Conservation (phyloP, 257 asterid species). For the Solanum gandarillasii region DNA sequence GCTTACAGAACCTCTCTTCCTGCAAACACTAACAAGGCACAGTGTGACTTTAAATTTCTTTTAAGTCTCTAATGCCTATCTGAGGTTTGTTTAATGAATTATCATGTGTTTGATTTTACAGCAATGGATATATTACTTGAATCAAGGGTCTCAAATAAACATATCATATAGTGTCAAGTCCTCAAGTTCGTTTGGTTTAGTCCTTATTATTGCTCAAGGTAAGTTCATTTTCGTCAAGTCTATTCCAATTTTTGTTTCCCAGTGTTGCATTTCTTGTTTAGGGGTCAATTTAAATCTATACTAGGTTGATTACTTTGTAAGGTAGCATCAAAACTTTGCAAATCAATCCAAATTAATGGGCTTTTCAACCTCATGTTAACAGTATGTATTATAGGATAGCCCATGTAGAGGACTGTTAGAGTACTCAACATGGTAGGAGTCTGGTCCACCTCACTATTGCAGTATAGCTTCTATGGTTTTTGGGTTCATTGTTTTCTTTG, state of each 20-base stretch:
- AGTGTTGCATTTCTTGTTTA: not conserved
- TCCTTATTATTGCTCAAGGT: slow-evolving; percentile 69
- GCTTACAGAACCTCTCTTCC: slow-evolving; percentile 39
- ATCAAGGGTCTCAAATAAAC: slow-evolving; percentile 64
- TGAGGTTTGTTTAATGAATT: not conserved
- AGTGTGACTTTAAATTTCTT: slow-evolving; percentile 3
- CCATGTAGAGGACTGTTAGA: not conserved
- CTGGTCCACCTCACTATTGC: not conserved
- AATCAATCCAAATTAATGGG: not conserved
- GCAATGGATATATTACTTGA: slow-evolving; percentile 75
- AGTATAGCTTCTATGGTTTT: not conserved
- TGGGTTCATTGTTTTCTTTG: not conserved
- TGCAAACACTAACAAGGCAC: slow-evolving; percentile 52
- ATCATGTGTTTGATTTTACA: slow-evolving; percentile 13
- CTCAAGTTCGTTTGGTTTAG: slow-evolving; percentile 28
- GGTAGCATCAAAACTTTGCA: not conserved
- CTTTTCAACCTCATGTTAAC: not conserved
- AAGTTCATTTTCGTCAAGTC: slow-evolving; percentile 3
- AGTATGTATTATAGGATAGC: not conserved
- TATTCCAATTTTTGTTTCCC: not conserved
- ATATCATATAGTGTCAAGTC: slow-evolving; percentile 41
- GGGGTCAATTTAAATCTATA: not conserved
- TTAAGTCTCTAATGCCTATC: not conserved
- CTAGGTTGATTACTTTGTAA: not conserved
- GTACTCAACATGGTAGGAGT: not conserved